Evolutionary conservation across 352 stramenopile genomes (phyloP).

Genomic region (Phytophthora megakarya): DNA sequence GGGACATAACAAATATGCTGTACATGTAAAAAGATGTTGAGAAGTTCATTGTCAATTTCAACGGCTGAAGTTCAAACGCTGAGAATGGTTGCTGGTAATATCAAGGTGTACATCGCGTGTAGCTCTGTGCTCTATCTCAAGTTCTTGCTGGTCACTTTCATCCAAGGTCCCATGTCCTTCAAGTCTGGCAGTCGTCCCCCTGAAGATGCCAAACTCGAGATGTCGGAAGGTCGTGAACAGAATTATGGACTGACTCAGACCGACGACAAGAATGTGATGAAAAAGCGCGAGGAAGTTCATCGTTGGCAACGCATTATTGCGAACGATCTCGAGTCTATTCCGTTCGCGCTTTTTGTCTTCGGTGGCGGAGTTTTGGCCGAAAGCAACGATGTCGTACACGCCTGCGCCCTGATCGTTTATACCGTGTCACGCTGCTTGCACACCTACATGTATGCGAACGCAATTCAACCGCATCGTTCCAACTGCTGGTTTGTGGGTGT

Average conservation of each 20-base stretch:
- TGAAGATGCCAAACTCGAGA: conserved; percentile 38
- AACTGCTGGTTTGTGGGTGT: conserved; percentile 44
- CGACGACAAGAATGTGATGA: conserved; percentile 36
- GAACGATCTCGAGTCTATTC: conserved; percentile 55
- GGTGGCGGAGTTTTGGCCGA: conserved; percentile 26
- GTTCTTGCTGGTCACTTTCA: conserved; percentile 39
- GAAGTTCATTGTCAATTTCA: too few relatives aligned
- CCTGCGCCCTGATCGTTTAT: conserved; percentile 33
- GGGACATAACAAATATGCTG: too few relatives aligned
- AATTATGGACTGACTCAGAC: conserved; percentile 38
- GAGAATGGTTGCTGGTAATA: conserved; percentile 29
- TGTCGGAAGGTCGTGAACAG: conserved; percentile 36
- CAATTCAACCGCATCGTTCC: conserved; percentile 47
- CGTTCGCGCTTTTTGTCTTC: conserved; percentile 39
- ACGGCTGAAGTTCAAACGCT: not conserved
- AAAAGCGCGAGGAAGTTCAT: conserved; percentile 23
- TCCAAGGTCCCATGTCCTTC: conserved; percentile 48
- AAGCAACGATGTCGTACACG: conserved; percentile 43
- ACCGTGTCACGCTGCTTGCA: conserved; percentile 45
- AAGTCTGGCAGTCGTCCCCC: conserved; percentile 40
- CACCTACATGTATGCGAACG: conserved; percentile 52
- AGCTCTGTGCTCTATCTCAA: conserved; percentile 49
- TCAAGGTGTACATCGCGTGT: conserved; percentile 43
- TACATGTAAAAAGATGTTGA: too few relatives aligned
- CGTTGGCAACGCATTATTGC: conserved; percentile 47